These are phyloP conservation scores for Fusarium sororula DNA, from an alignment of 2,329 filamentous ascomycete species.

Conservation along the genomic window DNA sequence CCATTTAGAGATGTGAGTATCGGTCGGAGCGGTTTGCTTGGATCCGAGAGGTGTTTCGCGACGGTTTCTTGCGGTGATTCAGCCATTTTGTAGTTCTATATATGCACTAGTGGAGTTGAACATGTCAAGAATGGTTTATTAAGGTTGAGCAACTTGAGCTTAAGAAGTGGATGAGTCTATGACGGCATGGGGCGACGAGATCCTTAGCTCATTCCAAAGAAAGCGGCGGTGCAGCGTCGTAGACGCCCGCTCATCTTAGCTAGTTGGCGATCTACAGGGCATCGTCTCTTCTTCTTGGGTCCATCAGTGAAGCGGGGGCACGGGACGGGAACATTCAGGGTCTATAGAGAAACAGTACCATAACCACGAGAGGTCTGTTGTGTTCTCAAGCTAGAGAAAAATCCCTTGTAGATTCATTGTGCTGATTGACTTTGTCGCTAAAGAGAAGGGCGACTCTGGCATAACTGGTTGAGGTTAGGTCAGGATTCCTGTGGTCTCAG, in stretches of 20 bases:
- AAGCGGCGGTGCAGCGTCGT: not conserved
- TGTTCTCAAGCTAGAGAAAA: not conserved
- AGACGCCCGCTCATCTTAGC: not conserved
- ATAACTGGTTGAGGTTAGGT: too few species aligned
- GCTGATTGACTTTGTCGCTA: not conserved
- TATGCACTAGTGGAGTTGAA: not conserved
- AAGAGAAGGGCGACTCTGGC: not conserved
- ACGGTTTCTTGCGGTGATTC: not conserved
- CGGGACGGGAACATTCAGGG: not conserved
- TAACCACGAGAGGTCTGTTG: too few species aligned
- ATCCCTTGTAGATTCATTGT: not conserved
- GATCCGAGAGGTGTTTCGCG: not conserved
- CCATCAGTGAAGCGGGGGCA: not conserved
- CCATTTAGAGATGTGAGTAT: conserved; percentile 47
- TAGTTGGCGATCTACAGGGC: not conserved
- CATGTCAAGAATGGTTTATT: not conserved
- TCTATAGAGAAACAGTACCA: not conserved
- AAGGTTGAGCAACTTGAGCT: not conserved
- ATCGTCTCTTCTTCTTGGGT: not conserved
- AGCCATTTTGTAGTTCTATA: not conserved
- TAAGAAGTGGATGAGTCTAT: not conserved
- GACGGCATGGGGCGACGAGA: not conserved
- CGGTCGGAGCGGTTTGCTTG: conserved; percentile 25
- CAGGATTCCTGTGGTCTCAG: too few species aligned
- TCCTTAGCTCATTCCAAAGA: not conserved